These are phyloP conservation scores for Acanthamoeba divionensis DNA, from an alignment of 208 protist species.

Conservation along the genomic window DNA sequence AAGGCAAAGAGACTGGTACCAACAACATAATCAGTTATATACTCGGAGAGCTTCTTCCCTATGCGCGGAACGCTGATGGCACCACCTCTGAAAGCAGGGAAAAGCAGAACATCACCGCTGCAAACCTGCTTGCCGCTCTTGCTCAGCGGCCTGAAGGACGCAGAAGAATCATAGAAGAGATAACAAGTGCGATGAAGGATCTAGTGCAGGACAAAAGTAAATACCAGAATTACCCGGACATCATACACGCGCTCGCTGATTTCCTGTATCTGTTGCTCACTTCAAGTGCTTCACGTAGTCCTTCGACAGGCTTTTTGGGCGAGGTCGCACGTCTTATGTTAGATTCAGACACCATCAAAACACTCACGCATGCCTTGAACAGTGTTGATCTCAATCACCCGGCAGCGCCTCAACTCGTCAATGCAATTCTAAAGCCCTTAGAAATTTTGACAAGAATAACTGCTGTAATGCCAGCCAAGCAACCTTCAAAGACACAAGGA, in stretches of 20 bases:
- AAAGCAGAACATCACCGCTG: background rate
- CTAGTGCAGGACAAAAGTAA: background rate
- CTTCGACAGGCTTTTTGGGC: constrained; percentile 5
- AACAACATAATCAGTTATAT: constrained; percentile 39
- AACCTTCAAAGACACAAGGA: background rate
- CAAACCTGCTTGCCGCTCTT: constrained; percentile 29
- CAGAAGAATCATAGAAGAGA: constrained; percentile 9
- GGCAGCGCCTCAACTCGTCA: constrained; percentile 13
- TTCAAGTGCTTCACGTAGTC: background rate
- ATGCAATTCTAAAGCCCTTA: background rate
- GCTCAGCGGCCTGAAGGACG: constrained; percentile 26
- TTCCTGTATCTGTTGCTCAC: constrained; percentile 44
- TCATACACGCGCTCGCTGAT: constrained; percentile 33
- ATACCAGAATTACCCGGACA: constrained; percentile 2
- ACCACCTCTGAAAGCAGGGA: background rate
- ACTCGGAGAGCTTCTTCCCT: background rate
- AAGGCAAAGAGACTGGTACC: constrained; percentile 14
- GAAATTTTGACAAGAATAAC: constrained; percentile 44
- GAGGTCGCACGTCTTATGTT: constrained; percentile 29
- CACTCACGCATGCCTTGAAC: background rate
- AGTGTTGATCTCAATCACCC: constrained; percentile 40
- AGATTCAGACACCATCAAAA: constrained; percentile 35
- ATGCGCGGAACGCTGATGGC: background rate
- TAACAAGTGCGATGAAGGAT: constrained; percentile 7
- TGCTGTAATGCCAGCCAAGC: constrained; percentile 31